phyloP scores from a whole-genome alignment of 805 yeast species.

The Ogataea ganodermae region DNA sequence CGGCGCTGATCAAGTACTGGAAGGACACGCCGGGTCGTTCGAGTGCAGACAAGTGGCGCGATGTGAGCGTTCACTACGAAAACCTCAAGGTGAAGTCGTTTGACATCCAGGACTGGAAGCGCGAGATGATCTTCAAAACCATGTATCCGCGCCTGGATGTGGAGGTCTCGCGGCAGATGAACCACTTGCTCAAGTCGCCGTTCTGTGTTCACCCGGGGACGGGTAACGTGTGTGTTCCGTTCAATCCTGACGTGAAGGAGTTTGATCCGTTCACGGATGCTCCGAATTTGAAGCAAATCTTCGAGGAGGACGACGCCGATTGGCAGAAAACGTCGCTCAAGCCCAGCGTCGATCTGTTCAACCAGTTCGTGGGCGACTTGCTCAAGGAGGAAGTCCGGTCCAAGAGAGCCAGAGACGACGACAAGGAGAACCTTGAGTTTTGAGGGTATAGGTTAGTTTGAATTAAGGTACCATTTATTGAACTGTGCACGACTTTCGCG shows the following conservation, averaged over 20 bases:
- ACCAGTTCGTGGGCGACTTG: constrained; percentile 58
- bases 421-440: constrained; percentile 28
- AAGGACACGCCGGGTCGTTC: constrained; percentile 48
- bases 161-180: constrained; percentile 86
- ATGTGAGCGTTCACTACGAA: constrained; percentile 56
- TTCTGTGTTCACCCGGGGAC: constrained; percentile 97
- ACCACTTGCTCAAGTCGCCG: constrained; percentile 92
- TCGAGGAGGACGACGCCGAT: constrained; percentile 61
- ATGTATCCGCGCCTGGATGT: constrained; percentile 91
- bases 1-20: constrained; percentile 64
- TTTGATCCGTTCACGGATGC: constrained; percentile 76
- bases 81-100: constrained; percentile 38
- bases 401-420: constrained; percentile 36
- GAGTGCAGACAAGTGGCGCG: constrained; percentile 76
- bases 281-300: constrained; percentile 69
- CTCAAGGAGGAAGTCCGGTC: constrained; percentile 54
- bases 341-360: constrained; percentile 69
- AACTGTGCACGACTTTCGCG: not conserved
- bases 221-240: constrained; percentile 93
- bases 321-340: constrained; percentile 69
- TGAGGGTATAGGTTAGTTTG: constrained; percentile 4
- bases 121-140: constrained; percentile 76
- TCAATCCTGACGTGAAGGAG: constrained; percentile 50
- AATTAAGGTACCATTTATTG: too few species aligned
- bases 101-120: constrained; percentile 62